Evolutionary conservation across 257 asterid genomes (phyloP).

Genomic region (Linderniella brevidens): DNA sequence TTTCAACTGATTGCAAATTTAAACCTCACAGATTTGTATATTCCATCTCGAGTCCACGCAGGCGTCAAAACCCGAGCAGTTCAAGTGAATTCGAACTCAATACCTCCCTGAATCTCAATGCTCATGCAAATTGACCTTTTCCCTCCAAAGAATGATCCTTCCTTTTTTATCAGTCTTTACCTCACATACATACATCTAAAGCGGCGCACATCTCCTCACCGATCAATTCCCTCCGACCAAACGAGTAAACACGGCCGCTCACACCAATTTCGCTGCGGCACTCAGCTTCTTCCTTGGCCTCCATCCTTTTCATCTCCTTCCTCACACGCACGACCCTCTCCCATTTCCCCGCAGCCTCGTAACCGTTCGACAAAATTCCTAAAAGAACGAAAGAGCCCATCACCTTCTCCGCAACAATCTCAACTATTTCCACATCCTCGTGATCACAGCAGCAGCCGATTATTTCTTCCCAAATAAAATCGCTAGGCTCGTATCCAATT

Average conservation of each 20-base stretch:
- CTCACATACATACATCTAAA: too few relatives aligned
- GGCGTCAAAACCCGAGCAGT: too few relatives aligned
- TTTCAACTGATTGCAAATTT: too few relatives aligned
- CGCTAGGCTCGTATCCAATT: slow-evolving; percentile 22
- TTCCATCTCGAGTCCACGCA: too few relatives aligned
- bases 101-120: too few relatives aligned
- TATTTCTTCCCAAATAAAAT: slow-evolving; percentile 30
- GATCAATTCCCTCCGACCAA: slow-evolving; percentile 4
- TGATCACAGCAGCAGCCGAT: slow-evolving; percentile 28
- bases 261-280: slow-evolving; percentile 42
- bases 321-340: slow-evolving; percentile 54
- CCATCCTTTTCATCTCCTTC: slow-evolving; percentile 24
- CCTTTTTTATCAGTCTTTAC: too few relatives aligned
- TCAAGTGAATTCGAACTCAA: too few relatives aligned
- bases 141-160: too few relatives aligned
- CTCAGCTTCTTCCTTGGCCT: slow-evolving; percentile 14
- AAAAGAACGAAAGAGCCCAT: slow-evolving; percentile 35
- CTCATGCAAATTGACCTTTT: too few relatives aligned
- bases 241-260: slow-evolving; percentile 14
- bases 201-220: too few relatives aligned
- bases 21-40: too few relatives aligned
- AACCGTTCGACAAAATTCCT: slow-evolving; percentile 30
- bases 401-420: slow-evolving; percentile 35
- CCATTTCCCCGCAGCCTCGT: slow-evolving; percentile 45
- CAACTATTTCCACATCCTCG: slow-evolving; percentile 25